Evolutionary conservation across 768 basidiomycete species (phyloP), one percentile per base, ranked within the genome.

Genomic region (Lactarius hatsudake): DNA sequence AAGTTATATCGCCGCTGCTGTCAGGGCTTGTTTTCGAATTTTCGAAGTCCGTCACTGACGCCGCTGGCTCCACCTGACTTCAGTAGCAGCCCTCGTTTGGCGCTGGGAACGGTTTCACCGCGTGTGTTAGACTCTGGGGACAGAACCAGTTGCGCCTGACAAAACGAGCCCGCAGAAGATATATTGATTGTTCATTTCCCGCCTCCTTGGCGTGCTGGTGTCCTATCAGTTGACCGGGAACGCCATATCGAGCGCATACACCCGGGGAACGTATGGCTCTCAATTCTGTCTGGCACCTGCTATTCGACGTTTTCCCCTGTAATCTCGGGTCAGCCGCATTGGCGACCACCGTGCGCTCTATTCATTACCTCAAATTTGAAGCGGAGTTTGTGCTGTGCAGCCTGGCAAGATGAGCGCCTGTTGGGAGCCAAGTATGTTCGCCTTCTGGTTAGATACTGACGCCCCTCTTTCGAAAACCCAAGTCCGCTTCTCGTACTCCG

Each of bases 41-140:
- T 61, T 36, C 6, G 36, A 61, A 61, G n/a, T 61, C 48, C 34
- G 61, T 51, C 34, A 32, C 23, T 26, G 34, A 51, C 34, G 43
- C 43, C 34, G 20, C 43, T 43, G 28, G 28, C 20, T 13, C 20
- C 55, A 56, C 55, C 55, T 30, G 54, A 57, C 23, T 30, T 3
- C n/a, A 23, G 13, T 36, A 34, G 32, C 32, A 38, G 26, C 13
- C 15, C 48, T 17, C 48, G 10, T 32, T 53, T 36, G 23, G 32
- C 45, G 28, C 45, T 45, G n/a, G 42, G 56, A 23, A 54, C 57
- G 17, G 23, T 32, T 59, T 23, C 65, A 38, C 26, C 5, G 13
- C 32, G 53, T 20, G 28, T 12, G 13, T 45, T 34, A 23, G 9
- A n/a, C 26, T 48, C 13, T 42, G 18, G 40, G 18, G 5, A 20